Conservation (phyloP, 108 stramenopile genomes). For the Epipyxis sp. region DNA sequence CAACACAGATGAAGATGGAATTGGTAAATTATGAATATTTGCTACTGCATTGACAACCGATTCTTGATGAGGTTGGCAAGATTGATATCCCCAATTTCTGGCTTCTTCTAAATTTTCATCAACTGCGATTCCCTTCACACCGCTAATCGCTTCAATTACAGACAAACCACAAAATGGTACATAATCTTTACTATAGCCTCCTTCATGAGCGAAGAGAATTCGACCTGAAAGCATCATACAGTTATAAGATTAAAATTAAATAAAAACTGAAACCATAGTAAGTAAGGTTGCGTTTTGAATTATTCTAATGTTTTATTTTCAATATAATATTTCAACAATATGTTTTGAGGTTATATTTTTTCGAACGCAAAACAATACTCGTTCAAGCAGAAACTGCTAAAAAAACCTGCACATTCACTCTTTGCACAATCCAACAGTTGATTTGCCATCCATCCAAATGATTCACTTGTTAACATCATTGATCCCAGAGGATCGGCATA, state of each 20-base stretch:
- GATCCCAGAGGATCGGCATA: conserved; percentile 62
- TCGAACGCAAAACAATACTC: too few relatives aligned
- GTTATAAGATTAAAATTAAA: too few relatives aligned
- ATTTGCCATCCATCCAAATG: conserved; percentile 43
- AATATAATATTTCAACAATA: too few relatives aligned
- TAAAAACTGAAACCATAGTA: too few relatives aligned
- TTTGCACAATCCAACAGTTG: conserved; percentile 39
- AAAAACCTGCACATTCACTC: conserved; percentile 27
- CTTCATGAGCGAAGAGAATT: conserved; percentile 58
- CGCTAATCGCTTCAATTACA: conserved; percentile 46
- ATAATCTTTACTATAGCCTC: conserved; percentile 51
- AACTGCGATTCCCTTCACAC: not conserved
- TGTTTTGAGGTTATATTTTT: too few relatives aligned
- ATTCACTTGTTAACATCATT: conserved; percentile 57
- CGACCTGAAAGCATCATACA: too few relatives aligned
- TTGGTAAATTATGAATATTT: conserved; percentile 1
- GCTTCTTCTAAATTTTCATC: conserved; percentile 21
- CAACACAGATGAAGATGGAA: too few relatives aligned
- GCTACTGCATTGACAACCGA: not conserved
- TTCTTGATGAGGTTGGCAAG: conserved; percentile 27
- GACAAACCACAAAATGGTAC: conserved; percentile 54
- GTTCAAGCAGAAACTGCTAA: too few relatives aligned
- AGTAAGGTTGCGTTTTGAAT: too few relatives aligned
- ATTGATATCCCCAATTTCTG: conserved; percentile 32
- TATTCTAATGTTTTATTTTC: too few relatives aligned